A percentile compares a stretch with the other conserved stretches of the same genome.
Conservation (phyloP, 129 eudicot genomes). For the Logfia minima region DNA sequence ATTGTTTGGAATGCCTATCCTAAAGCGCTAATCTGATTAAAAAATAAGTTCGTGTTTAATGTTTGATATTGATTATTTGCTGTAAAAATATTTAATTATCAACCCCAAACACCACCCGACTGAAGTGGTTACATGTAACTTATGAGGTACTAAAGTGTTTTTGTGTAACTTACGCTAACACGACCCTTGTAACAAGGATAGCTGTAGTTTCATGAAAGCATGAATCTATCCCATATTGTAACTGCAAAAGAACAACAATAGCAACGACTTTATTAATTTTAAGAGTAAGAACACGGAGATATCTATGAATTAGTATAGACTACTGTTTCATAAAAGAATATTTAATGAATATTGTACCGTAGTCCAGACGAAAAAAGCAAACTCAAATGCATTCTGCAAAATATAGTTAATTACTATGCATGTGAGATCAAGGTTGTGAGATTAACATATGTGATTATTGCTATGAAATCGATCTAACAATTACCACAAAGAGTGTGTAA, state of each 20-base stretch:
- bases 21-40: too few species aligned
- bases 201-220: conserved; percentile 45
- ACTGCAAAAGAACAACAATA: conserved; percentile 27
- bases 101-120: not conserved
- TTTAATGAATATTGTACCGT: conserved; percentile 24
- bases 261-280: not conserved
- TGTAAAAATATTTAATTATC: too few species aligned
- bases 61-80: too few species aligned
- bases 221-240: conserved; percentile 45
- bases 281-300: not conserved
- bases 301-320: not conserved
- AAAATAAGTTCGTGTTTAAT: not conserved
- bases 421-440: not conserved
- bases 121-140: conserved; percentile 7
- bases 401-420: not conserved
- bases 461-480: not conserved
- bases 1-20: too few species aligned
- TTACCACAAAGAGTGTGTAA: conserved; percentile 51
- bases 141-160: not conserved
- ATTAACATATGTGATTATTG: not conserved
- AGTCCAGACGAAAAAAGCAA: conserved; percentile 52
- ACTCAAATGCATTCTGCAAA: conserved; percentile 57
- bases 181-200: conserved; percentile 40
- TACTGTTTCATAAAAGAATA: not conserved
- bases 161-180: conserved; percentile 42